Base-by-base conservation (phyloP, 805 yeast species). In the Zygotorulaspora sp. region DNA sequence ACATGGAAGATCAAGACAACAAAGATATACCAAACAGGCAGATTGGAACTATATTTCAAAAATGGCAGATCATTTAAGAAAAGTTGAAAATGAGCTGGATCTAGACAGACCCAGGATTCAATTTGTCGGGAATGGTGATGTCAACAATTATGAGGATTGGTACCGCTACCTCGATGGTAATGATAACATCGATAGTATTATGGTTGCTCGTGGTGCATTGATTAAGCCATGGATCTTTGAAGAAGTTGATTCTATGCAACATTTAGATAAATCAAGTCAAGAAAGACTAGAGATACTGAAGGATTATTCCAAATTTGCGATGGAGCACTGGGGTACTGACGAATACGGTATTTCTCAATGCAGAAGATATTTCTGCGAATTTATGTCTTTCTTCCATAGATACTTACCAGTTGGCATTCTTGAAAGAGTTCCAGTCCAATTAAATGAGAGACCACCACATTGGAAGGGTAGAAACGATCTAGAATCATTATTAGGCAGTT, bases 151-250 rank as follows among this genome's bases (percentile, higher is more conserved):
- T 66, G 83, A 83, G 53, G 97, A 92, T 58, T 92, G 96, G 95
- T 75, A 86, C 61, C 71, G 68, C 22, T 88, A 83, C 8, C 69
- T 80, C 28, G 62, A 66, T 18, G 67, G 66, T 12, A 49, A 52
- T 28, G 74, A 78, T 32, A 83, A 83, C 15, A 79, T 90, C 41
- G 98, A 92, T 65, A 78, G 92, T 20, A 95, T 88, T 12, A 92
- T 94, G 97, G 86, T 92, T 38, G 98, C 97, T 2, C 75, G 99
- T 55, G 98, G 97, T 39, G 97, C 97, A 2, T 73, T 92, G 48
- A 89, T 92, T 59, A 92, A 92, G 65, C 99, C 99, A 23, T 92
- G 99, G 99, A 85, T 92, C 35, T 92, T 90, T 52, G 97, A 92
- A 66, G 99, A 92, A 65, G 76, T 92, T 40, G 94, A 90, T 41